phyloP scores from a whole-genome alignment of 2,329 filamentous ascomycete species.

The Colletotrichum salicis region DNA sequence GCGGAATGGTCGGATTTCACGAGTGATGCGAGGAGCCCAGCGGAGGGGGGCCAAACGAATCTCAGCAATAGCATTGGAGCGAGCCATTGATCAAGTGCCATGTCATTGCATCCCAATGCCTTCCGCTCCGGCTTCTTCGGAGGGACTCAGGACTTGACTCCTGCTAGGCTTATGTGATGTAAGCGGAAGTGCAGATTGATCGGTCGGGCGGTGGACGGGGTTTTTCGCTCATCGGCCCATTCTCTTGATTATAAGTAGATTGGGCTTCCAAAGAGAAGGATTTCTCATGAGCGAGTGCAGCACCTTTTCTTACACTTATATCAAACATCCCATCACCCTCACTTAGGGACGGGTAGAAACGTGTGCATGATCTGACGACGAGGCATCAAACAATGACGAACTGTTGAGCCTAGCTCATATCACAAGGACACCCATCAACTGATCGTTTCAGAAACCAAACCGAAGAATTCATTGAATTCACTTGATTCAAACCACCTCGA shows the following conservation, averaged over 20 bases:
- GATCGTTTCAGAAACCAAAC: not conserved
- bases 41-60: slow-evolving; percentile 2
- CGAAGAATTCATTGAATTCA: not conserved
- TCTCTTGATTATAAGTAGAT: slow-evolving; percentile 23
- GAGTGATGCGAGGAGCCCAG: slow-evolving; percentile 1
- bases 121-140: slow-evolving; percentile 36
- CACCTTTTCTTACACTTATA: not conserved
- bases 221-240: not conserved
- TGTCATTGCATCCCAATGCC: slow-evolving; percentile 11
- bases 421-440: not conserved
- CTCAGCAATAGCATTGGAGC: slow-evolving; percentile 5
- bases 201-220: slow-evolving; percentile 3
- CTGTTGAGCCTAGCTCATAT: slow-evolving; percentile 10
- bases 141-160: slow-evolving; percentile 5
- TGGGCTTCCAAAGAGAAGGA: not conserved
- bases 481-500: not conserved
- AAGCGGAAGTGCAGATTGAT: slow-evolving; percentile 15
- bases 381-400: not conserved
- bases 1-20: slow-evolving; percentile 22
- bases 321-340: not conserved
- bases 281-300: not conserved
- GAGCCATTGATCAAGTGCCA: slow-evolving; percentile 7
- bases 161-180: slow-evolving; percentile 7
- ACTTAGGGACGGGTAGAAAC: not conserved
- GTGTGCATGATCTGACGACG: not conserved